Evolutionary conservation across 768 basidiomycete genomes (phyloP).

Genomic region (Boletus tomentosulus): DNA sequence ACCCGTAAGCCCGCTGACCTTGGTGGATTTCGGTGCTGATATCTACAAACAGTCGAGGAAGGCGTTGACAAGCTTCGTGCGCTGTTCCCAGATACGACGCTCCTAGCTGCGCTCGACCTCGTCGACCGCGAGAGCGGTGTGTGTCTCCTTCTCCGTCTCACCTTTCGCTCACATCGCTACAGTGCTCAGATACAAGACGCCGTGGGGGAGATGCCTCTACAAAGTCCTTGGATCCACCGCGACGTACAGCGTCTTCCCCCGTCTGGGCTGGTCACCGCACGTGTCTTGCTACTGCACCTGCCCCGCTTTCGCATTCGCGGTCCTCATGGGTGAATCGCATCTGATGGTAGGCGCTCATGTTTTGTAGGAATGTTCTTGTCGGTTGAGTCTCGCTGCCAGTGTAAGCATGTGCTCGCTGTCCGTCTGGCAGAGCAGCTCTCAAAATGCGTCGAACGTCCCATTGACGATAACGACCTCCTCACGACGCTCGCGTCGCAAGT

Average conservation of each 20-base stretch:
- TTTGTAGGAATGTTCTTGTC: background rate
- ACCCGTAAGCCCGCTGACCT: slow-evolving; percentile 25
- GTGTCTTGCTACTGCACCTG: slow-evolving; percentile 65
- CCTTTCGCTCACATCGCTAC: slow-evolving; percentile 1
- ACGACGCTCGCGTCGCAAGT: slow-evolving; percentile 18
- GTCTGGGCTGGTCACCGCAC: slow-evolving; percentile 40
- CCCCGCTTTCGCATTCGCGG: slow-evolving; percentile 65
- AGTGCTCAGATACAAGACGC: slow-evolving; percentile 60
- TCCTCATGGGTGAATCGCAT: slow-evolving; percentile 56
- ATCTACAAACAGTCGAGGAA: slow-evolving; percentile 41
- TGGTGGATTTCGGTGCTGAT: background rate
- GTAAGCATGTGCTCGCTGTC: slow-evolving; percentile 75
- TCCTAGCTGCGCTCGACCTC: slow-evolving; percentile 73
- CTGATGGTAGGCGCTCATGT: slow-evolving; percentile 48
- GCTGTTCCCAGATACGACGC: slow-evolving; percentile 57
- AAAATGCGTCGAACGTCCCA: slow-evolving; percentile 46
- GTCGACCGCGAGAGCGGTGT: slow-evolving; percentile 67
- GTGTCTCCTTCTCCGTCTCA: slow-evolving; percentile 8
- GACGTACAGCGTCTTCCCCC: slow-evolving; percentile 53
- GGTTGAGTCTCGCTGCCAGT: slow-evolving; percentile 39
- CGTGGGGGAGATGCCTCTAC: slow-evolving; percentile 58
- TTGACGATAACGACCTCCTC: slow-evolving; percentile 47
- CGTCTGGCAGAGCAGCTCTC: slow-evolving; percentile 53
- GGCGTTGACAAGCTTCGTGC: slow-evolving; percentile 50
- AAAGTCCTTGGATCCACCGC: slow-evolving; percentile 65